Evolutionary conservation across 768 basidiomycete genomes (phyloP), one percentile per base, ranked within the genome.

Genomic region (Boletus rufocinnamomeus): DNA sequence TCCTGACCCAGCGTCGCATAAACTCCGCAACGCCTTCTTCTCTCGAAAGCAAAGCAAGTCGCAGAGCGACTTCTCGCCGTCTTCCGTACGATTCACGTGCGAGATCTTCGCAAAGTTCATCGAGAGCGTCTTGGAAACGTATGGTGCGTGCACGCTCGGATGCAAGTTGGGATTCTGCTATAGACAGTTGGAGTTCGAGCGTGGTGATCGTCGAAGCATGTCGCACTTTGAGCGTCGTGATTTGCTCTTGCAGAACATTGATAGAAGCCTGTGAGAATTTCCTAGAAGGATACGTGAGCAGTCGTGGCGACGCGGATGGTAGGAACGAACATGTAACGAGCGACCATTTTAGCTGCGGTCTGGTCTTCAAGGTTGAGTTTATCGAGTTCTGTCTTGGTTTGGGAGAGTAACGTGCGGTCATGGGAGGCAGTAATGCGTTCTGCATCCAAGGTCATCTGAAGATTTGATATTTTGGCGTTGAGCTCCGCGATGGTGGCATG

Each of bases 321-420:
- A 40, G n/a, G 8, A 35, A 76, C 85, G 55, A 63, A 91, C 91
- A 93, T 93, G 69, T 93, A 93, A 38, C 89, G 83, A 28, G 89
- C 84, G 30, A 94, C 91, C 83, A 93, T 89, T 65, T 86, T 89
- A 14, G 87, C 86, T 3, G 91, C 91, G 0, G 87, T 82, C n/a
- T 77, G 81, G 56, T 93, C 89, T 50, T 92, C 88, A 19, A 84
- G 69, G 61, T 77, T 74, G 48, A 83, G 75, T 63, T 75, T 78
- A 52, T 88, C 81, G 17, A 89, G 74, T 60, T 85, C 83, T 1
- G 77, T 72, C 44, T 77, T 77, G 4, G 77, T 72, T 32, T 75
- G 69, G 0, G 82, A 79, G 16, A 87, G 72, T 55, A 81, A 77
- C 0, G 62, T 63, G 17, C 79, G 79, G 40, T 83, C 77, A 2